These are phyloP conservation scores for Achaetomium macrosporum DNA, from an alignment of 2,329 filamentous ascomycete genomes.

Conservation along the genomic window DNA sequence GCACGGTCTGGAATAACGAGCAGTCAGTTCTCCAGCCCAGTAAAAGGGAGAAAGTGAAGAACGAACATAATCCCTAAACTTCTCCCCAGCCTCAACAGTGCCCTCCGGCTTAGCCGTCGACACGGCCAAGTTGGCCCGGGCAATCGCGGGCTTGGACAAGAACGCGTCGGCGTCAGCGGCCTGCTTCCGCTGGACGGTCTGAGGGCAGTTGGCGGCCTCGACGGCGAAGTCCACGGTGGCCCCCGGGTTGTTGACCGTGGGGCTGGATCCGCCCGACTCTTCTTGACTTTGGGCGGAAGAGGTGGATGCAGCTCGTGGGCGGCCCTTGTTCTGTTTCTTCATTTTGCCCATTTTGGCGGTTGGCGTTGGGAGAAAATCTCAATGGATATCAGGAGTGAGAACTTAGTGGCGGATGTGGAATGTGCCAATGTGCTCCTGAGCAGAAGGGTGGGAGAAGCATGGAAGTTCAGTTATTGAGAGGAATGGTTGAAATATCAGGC, in stretches of 20 bases:
- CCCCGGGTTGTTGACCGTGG: background rate
- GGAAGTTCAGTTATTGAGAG: background rate
- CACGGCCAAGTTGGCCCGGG: constrained; percentile 21
- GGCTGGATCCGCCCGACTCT: background rate
- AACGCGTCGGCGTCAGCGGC: constrained; percentile 9
- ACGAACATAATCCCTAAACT: constrained; percentile 12
- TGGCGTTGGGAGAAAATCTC: no score
- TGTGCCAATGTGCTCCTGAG: no score
- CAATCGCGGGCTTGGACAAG: constrained; percentile 16
- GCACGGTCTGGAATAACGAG: constrained; percentile 23
- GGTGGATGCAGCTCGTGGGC: no score
- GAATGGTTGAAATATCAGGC: no score
- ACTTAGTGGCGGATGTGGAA: no score
- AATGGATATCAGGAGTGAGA: no score
- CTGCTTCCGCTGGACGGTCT: constrained; percentile 14
- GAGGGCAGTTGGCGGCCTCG: constrained; percentile 3
- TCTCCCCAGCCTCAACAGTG: constrained; percentile 3
- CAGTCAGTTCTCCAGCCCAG: background rate
- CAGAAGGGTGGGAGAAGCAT: background rate
- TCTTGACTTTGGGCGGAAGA: no score
- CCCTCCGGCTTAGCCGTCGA: constrained; percentile 14
- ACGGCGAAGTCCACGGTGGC: constrained; percentile 8
- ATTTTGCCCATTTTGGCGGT: no score
- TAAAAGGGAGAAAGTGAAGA: background rate
- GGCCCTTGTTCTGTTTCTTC: no score